Base-by-base conservation (phyloP, 768 basidiomycete genomes). In the Trametes cingulata region DNA sequence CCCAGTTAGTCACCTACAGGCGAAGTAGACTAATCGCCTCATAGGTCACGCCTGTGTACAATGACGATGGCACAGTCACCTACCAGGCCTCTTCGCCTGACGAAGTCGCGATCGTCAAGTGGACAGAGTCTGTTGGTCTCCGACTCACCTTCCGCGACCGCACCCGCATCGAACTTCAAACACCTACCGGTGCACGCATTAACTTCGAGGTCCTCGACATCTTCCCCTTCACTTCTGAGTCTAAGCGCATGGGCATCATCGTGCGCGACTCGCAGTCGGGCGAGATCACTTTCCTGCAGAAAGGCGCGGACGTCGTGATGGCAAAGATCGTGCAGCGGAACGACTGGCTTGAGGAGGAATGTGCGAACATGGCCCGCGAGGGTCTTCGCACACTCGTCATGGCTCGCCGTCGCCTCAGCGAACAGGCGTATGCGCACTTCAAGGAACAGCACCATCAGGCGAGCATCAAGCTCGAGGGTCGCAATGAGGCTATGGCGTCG, bases 221-320 rank as follows among this genome's bases (percentile, higher is more conserved):
- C 59, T 99, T 99, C 76, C 97, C 97, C 0, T 98, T 99, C 77
- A 98, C 96, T 0, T 97, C 94, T 13, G 97, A 98, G 73, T 95
- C 95, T 0, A 98, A 99, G 74, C 91, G 97, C 27, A 99, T 98
- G 97, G 95, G 97, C 33, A 98, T 98, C 69, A 82, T 99, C 68
- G 90, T 98, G 35, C 87, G 90, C 24, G 95, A 98, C 56, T 72
- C 76, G 0, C 80, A 84, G 35, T 81, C 83, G 0, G 86, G 88
- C 50, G 93, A 95, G 60, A 86, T 95, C 52, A 85, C 81, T 10
- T 99, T 99, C 75, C 76, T 95, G 59, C 93, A 98, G 70, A 99
- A 99, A 71, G 97, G 97, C 24, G 97, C 96, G 0, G 97, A 99
- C 70, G 94, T 95, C n/a, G 93, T 98, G 40, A 98, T 99, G 97